Percentiles rank a stretch among this genome's conserved stretches.
These are phyloP conservation scores for Chenopodium album DNA, from an alignment of 148 eudicot species.

Conservation along the genomic window DNA sequence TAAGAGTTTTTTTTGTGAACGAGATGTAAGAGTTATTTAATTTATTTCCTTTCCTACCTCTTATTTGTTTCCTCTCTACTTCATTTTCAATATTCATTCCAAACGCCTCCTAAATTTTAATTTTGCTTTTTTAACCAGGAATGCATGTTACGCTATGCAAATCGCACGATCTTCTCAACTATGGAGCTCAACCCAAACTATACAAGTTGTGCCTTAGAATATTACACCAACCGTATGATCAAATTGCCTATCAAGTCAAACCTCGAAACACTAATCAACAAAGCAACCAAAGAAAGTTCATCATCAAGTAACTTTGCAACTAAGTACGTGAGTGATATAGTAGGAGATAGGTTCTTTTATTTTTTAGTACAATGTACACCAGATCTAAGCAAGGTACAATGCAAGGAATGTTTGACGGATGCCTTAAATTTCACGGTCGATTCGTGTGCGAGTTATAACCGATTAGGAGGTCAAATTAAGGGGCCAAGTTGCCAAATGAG, in stretches of 20 bases:
- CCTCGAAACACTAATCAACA: background rate
- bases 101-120: too few species aligned
- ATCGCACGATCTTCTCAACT: conserved; percentile 22
- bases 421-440: conserved; percentile 18
- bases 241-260: background rate
- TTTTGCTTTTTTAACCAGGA: background rate
- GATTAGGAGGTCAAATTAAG: background rate
- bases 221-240: background rate
- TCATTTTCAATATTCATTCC: too few species aligned
- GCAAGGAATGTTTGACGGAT: conserved; percentile 21
- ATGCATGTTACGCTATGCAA: conserved; percentile 25
- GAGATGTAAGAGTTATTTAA: too few species aligned
- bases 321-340: background rate
- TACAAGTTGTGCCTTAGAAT: background rate
- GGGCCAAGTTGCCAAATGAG: conserved; percentile 24
- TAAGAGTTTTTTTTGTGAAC: too few species aligned
- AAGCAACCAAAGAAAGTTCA: background rate
- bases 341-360: background rate
- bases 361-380: conserved; percentile 30
- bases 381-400: conserved; percentile 11
- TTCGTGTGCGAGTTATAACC: conserved; percentile 2
- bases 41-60: too few species aligned
- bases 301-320: conserved; percentile 1
- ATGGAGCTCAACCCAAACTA: conserved; percentile 12
- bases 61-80: too few species aligned